phyloP scores from a whole-genome alignment of 2,329 filamentous ascomycete species.

The Plectosphaerella cucumerina region DNA sequence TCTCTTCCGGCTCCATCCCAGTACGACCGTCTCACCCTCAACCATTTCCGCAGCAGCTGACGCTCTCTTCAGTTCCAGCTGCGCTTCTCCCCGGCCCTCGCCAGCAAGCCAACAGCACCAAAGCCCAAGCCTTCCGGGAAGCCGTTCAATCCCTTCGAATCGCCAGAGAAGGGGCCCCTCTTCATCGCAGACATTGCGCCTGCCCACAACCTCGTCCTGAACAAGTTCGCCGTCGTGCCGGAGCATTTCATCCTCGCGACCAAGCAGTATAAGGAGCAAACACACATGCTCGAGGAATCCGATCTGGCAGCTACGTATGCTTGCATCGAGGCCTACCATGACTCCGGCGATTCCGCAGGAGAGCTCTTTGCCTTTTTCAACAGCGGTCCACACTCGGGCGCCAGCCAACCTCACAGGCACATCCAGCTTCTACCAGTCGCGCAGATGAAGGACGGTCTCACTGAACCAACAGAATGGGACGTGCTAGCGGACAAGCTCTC shows the following conservation, averaged over 20 bases:
- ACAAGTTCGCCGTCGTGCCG: conserved; percentile 70
- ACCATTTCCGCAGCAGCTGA: background rate
- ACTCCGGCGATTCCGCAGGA: conserved; percentile 12
- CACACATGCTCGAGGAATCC: conserved; percentile 52
- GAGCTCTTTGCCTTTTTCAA: conserved; percentile 67
- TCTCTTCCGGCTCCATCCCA: conserved; percentile 37
- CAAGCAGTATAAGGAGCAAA: conserved; percentile 59
- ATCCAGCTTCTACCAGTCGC: conserved; percentile 66
- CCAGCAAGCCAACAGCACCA: conserved; percentile 57
- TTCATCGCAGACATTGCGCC: conserved; percentile 47
- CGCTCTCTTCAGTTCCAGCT: conserved; percentile 58
- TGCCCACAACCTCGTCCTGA: conserved; percentile 62
- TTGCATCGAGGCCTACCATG: conserved; percentile 54
- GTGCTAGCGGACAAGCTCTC: conserved; percentile 40
- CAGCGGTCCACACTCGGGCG: conserved; percentile 62
- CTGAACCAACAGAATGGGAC: conserved; percentile 34
- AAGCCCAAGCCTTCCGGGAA: conserved; percentile 27
- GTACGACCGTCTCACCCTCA: conserved; percentile 24
- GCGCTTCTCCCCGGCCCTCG: conserved; percentile 65
- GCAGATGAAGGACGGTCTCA: conserved; percentile 54
- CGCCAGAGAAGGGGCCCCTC: conserved; percentile 50
- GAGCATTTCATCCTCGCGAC: conserved; percentile 72
- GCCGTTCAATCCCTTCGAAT: conserved; percentile 60
- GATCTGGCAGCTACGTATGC: conserved; percentile 60
- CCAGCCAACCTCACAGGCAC: conserved; percentile 68